A percentile compares a stretch with the other conserved stretches of the same genome.
These are phyloP conservation scores for Saccharomyces pastorianus DNA, from an alignment of 1,139 yeast genomes.

Conservation along the genomic window DNA sequence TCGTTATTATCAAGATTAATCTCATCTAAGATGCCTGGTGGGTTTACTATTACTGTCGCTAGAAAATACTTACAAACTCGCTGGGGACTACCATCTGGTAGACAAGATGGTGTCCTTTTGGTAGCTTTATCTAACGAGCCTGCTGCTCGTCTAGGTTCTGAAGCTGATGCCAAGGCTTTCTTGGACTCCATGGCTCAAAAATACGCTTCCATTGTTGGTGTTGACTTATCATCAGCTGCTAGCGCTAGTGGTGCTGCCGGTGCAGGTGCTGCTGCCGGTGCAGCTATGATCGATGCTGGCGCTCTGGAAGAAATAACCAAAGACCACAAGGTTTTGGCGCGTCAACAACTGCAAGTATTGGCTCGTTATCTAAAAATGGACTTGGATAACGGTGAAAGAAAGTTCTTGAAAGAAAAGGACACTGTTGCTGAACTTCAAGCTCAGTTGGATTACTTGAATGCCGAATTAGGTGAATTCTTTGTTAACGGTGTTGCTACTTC, in stretches of 20 bases:
- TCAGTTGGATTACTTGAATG: conserved; percentile 87
- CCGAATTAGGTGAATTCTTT: conserved; percentile 92
- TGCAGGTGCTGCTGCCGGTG: conserved; percentile 60
- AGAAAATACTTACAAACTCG: conserved; percentile 85
- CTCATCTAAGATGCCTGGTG: conserved; percentile 99
- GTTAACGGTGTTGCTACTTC: conserved; percentile 87
- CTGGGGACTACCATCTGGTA: conserved; percentile 87
- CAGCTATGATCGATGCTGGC: conserved; percentile 89
- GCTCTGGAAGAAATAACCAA: conserved; percentile 91
- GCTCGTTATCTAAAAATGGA: conserved; percentile 93
- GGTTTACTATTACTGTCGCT: conserved; percentile 83
- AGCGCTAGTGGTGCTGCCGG: conserved; percentile 45
- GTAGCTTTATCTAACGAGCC: conserved; percentile 86
- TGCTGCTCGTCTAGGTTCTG: conserved; percentile 74
- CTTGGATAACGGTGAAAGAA: conserved; percentile 82
- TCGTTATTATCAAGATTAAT: conserved; percentile 84
- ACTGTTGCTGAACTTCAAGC: conserved; percentile 76
- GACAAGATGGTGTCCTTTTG: conserved; percentile 86
- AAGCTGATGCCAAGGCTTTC: conserved; percentile 82
- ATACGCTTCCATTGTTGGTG: conserved; percentile 77
- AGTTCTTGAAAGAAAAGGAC: conserved; percentile 78
- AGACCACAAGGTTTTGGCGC: conserved; percentile 82
- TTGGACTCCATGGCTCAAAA: conserved; percentile 75
- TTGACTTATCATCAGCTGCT: conserved; percentile 58
- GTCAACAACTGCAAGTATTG: conserved; percentile 88